A percentile compares a stretch with the other conserved stretches of the same genome.
These are phyloP conservation scores for Kitagawia praeruptora DNA, from an alignment of 129 eudicot genomes.

Conservation along the genomic window DNA sequence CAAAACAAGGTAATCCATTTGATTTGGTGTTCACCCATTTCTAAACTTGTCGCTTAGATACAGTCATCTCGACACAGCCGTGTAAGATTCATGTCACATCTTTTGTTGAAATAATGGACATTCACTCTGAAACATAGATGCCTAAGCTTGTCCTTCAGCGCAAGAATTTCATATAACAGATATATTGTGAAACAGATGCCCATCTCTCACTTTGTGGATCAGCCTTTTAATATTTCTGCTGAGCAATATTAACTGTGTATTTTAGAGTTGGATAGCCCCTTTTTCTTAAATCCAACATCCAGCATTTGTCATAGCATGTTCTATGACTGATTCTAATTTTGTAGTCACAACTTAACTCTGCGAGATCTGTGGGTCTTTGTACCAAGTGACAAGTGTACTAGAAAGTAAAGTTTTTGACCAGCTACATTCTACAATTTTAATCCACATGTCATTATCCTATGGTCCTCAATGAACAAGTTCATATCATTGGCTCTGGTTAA, in stretches of 20 bases:
- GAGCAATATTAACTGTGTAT: neutral
- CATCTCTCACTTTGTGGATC: neutral
- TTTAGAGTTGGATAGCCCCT: neutral
- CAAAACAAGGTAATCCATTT: conserved; percentile 68
- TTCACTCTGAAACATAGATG: neutral
- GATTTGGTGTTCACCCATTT: neutral
- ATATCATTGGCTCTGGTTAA: neutral
- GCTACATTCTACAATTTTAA: neutral
- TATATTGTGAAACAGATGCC: neutral
- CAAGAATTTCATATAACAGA: neutral
- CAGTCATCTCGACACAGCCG: neutral
- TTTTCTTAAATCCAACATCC: neutral
- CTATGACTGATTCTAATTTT: neutral
- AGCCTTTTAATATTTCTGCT: neutral
- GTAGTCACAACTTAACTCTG: neutral
- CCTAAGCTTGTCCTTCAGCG: neutral
- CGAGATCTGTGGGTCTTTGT: neutral
- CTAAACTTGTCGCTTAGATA: neutral
- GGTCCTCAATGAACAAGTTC: neutral
- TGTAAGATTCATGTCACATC: neutral
- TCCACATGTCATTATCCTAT: neutral
- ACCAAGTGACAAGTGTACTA: neutral
- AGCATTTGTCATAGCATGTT: neutral
- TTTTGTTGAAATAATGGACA: neutral
- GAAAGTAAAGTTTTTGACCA: neutral